Conservation (phyloP, 2,329 filamentous ascomycete genomes). For the Nothopassalora personata region DNA sequence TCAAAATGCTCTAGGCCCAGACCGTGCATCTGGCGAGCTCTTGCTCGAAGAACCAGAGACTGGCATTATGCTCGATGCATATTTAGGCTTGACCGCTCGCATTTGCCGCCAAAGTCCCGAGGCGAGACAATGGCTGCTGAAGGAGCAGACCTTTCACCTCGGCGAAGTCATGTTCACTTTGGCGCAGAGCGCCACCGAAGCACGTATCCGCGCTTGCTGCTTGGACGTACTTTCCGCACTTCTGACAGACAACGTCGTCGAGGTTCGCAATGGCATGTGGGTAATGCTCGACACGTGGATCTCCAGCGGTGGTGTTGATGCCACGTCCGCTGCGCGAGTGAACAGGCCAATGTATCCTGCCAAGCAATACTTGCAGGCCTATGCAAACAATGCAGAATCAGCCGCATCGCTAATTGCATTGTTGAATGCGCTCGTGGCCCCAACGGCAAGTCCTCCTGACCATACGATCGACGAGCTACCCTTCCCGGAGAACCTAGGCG, state of each 20-base stretch:
- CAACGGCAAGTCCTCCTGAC: slow-evolving; percentile 55
- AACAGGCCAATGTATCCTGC: slow-evolving; percentile 19
- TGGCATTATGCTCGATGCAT: slow-evolving; percentile 93
- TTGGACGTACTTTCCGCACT: slow-evolving; percentile 74
- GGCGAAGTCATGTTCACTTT: slow-evolving; percentile 72
- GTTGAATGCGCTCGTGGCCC: slow-evolving; percentile 65
- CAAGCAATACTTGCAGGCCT: slow-evolving; percentile 29
- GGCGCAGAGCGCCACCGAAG: slow-evolving; percentile 69
- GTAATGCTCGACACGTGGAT: slow-evolving; percentile 73
- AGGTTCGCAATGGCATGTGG: slow-evolving; percentile 73
- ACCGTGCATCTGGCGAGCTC: slow-evolving; percentile 16
- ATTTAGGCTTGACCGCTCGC: slow-evolving; percentile 80
- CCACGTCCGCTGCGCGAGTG: slow-evolving; percentile 11
- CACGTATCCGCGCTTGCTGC: slow-evolving; percentile 73
- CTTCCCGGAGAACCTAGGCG: slow-evolving; percentile 81
- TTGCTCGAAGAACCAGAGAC: slow-evolving; percentile 79
- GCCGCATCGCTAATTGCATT: slow-evolving; percentile 75
- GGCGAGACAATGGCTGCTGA: slow-evolving; percentile 69
- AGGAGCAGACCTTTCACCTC: slow-evolving; percentile 60
- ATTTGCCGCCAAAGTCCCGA: slow-evolving; percentile 67
- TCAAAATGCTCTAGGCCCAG: slow-evolving; percentile 51
- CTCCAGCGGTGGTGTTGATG: slow-evolving; percentile 44
- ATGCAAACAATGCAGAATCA: slow-evolving; percentile 28
- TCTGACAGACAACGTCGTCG: slow-evolving; percentile 65
- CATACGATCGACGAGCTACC: slow-evolving; percentile 67